Conservation (phyloP, 768 basidiomycete species). For the Auriculariales sp. region DNA sequence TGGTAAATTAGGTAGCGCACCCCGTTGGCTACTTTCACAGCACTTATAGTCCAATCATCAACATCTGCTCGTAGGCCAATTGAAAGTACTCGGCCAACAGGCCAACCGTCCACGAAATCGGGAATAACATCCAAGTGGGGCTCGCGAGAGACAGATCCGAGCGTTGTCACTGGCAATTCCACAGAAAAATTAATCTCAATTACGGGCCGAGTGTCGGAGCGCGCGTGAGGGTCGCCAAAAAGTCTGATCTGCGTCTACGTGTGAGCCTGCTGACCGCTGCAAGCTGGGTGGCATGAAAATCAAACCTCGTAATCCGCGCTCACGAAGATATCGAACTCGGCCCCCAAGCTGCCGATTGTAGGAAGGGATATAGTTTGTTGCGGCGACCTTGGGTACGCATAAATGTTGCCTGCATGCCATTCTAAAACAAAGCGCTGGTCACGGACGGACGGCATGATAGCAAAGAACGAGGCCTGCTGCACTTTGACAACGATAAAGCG, state of each 20-base stretch:
- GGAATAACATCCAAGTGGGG: slow-evolving; percentile 39
- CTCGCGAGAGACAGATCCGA: slow-evolving; percentile 23
- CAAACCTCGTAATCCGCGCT: slow-evolving; percentile 73
- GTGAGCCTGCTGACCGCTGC: too few species aligned
- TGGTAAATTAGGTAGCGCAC: too few species aligned
- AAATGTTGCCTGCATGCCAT: slow-evolving; percentile 87
- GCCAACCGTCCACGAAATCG: slow-evolving; percentile 60
- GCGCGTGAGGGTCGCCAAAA: slow-evolving; percentile 56
- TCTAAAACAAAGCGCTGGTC: slow-evolving; percentile 17
- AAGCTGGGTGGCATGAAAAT: too few species aligned
- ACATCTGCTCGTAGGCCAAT: slow-evolving; percentile 40
- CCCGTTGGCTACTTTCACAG: slow-evolving; percentile 10
- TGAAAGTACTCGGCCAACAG: slow-evolving; percentile 60
- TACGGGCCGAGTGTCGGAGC: slow-evolving; percentile 29
- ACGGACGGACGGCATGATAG: slow-evolving; percentile 35
- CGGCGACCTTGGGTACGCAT: slow-evolving; percentile 41
- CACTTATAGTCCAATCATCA: slow-evolving; percentile 40
- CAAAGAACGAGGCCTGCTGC: slow-evolving; percentile 61
- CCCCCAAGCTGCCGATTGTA: slow-evolving; percentile 24
- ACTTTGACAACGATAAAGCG: slow-evolving; percentile 44
- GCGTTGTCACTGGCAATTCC: slow-evolving; percentile 20
- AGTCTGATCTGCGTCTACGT: slow-evolving; percentile 45
- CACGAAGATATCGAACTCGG: slow-evolving; percentile 52
- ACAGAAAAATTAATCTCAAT: slow-evolving; percentile 41
- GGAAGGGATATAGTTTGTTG: slow-evolving; percentile 38